phyloP scores from a whole-genome alignment of 176 grass and related monocot species.

The Zea luxurians region DNA sequence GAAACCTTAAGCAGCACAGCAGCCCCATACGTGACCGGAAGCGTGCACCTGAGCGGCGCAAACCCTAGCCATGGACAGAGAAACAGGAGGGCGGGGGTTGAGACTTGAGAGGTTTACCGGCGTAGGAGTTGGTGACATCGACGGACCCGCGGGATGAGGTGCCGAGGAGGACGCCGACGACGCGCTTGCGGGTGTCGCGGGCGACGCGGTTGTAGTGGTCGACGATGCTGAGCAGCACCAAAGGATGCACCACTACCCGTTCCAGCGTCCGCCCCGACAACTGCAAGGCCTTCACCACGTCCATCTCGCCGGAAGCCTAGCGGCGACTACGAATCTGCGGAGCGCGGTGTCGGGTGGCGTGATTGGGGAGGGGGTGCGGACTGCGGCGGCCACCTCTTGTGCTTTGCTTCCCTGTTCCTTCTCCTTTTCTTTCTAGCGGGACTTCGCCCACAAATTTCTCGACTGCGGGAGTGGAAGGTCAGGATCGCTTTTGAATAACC shows the following conservation, averaged over 20 bases:
- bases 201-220: constrained; percentile 99
- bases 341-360: neutral
- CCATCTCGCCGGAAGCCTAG: constrained; percentile 55
- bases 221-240: constrained; percentile 96
- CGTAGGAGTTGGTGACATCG: constrained; percentile 97
- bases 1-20: neutral
- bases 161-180: constrained; percentile 91
- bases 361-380: constrained; percentile 1
- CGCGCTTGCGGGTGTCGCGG: constrained; percentile 85
- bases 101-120: constrained; percentile 44
- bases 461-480: constrained; percentile 34
- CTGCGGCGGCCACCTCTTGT: constrained; percentile 23
- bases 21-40: constrained; percentile 3
- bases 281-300: constrained; percentile 92
- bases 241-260: constrained; percentile 84
- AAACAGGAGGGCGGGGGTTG: neutral
- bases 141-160: constrained; percentile 69
- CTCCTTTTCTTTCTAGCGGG: constrained; percentile 38
- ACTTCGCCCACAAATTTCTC: too few species aligned
- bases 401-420: constrained; percentile 34
- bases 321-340: constrained; percentile 34
- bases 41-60: neutral
- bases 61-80: constrained; percentile 15
- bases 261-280: constrained; percentile 81
- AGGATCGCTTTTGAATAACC: neutral